Percentiles rank a stretch among this genome's conserved stretches.
phyloP scores from a whole-genome alignment of 2,329 filamentous ascomycete species.

The Shiraia bambusicola region DNA sequence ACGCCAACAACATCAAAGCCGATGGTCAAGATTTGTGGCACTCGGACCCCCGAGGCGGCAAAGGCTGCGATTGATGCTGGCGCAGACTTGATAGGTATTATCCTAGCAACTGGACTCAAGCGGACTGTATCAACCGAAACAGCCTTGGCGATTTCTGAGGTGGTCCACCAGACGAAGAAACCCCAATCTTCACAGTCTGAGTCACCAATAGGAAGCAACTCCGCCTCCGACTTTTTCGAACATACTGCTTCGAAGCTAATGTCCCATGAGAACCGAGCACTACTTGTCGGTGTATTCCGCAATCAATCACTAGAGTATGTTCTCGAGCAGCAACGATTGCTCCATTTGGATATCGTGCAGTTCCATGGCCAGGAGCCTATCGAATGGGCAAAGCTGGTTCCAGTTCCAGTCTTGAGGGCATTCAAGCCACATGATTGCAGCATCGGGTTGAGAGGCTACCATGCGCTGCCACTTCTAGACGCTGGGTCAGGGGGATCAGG shows the following conservation, averaged over 20 bases:
- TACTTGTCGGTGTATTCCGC: constrained; percentile 91
- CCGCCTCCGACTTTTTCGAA: constrained; percentile 71
- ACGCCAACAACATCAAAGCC: constrained; percentile 36
- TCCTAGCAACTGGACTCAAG: constrained; percentile 78
- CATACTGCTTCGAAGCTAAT: constrained; percentile 52
- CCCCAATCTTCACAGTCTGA: constrained; percentile 21
- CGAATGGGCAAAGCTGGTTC: constrained; percentile 87
- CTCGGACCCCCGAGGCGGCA: constrained; percentile 78
- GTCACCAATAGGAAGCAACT: constrained; percentile 28
- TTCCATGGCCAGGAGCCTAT: constrained; percentile 89
- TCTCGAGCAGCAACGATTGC: constrained; percentile 71
- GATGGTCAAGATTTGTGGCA: constrained; percentile 94
- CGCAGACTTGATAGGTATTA: constrained; percentile 91
- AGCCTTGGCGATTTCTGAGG: constrained; percentile 76
- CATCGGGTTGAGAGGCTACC: constrained; percentile 74
- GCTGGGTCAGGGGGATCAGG: constrained; percentile 83
- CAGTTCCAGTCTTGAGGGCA: constrained; percentile 84
- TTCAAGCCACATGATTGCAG: constrained; percentile 78
- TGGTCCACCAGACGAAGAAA: constrained; percentile 63
- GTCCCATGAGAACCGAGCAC: constrained; percentile 60
- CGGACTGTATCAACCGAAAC: constrained; percentile 77
- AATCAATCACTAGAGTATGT: constrained; percentile 85
- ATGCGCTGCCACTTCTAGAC: constrained; percentile 81
- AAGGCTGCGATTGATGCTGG: constrained; percentile 78
- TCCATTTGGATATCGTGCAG: constrained; percentile 85